Percentiles rank a stretch among this genome's conserved stretches.
Conservation (phyloP, 1,284 basidiomycete species). For the Sporisorium exsertum region DNA sequence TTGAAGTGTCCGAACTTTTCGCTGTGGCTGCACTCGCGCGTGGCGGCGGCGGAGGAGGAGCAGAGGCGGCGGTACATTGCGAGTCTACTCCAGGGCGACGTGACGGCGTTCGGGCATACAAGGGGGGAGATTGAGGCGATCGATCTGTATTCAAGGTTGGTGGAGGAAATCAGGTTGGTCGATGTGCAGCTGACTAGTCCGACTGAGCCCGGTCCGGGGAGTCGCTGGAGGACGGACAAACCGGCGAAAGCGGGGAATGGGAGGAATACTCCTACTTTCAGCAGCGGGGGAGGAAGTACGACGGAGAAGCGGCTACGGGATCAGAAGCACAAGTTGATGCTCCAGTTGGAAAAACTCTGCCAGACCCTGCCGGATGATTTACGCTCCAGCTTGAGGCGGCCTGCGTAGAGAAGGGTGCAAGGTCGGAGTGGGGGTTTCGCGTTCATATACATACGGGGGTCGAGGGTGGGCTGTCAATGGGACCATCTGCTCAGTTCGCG, state of each 20-base stretch:
- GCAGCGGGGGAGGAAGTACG: constrained; percentile 8
- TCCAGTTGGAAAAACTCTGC: constrained; percentile 49
- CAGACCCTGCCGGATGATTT: constrained; percentile 58
- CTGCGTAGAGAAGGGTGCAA: constrained; percentile 6
- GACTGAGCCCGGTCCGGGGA: constrained; percentile 49
- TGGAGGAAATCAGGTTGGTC: constrained; percentile 56
- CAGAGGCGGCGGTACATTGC: constrained; percentile 57
- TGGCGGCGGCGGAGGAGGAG: constrained; percentile 62
- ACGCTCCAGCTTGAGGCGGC: constrained; percentile 27
- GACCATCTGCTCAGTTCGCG: no score
- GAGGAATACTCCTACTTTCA: constrained; percentile 15
- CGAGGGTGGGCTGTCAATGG: no score
- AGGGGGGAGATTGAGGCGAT: constrained; percentile 61
- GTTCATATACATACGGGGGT: no score
- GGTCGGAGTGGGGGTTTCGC: not conserved
- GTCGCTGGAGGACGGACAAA: constrained; percentile 53
- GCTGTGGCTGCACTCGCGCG: constrained; percentile 60
- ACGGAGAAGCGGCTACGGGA: constrained; percentile 48
- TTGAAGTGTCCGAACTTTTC: constrained; percentile 64
- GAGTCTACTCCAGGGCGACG: constrained; percentile 57
- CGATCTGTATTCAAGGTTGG: constrained; percentile 57
- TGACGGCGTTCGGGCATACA: constrained; percentile 47
- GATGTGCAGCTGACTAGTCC: constrained; percentile 50
- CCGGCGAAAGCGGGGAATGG: constrained; percentile 10
- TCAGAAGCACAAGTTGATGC: constrained; percentile 41